Base-by-base conservation (phyloP, 768 basidiomycete genomes). In the Suillus plorans region DNA sequence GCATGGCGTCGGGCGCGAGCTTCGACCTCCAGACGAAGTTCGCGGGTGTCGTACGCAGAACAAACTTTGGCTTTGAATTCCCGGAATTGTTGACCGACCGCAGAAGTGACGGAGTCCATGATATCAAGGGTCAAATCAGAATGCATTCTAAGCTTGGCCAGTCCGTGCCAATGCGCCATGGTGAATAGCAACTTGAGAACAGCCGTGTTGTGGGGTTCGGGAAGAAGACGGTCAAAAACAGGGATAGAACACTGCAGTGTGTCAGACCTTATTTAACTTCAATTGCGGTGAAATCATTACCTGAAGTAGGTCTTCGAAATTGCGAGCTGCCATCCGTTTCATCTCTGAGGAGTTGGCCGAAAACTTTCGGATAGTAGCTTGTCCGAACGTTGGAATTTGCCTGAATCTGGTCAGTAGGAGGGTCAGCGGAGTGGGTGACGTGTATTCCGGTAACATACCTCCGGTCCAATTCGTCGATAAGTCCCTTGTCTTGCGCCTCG, bases 241-340 rank as follows among this genome's bases (percentile, higher is more conserved):
- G 79, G 79, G 0, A 80, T 76, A 0, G 67, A 45, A 42, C 75
- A 76, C 75, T 76, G 47, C 6, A 14, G n/a, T 12, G 28, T 28
- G 28, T 28, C 28, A 4, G 28, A 47, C 10, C n/a, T 5, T 1
- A 22, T 12, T 3, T 5, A 49, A 5, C 10, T 39, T 45, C 8
- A 10, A 45, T 45, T 37, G n/a, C 8, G 20, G 12, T 14, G 12
- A 22, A 22, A 4, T 13, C 34, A 9, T 34, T 28, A 63, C 62
- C 68, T 79, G 79, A 0, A 80, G 64, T 5, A 79, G 67, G 56
- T 80, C 79, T 57, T 80, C 76, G 63, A 71, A 80, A 69, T 71
- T 72, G 74, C 28, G 28, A 28, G 28, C 28, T 28, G 28, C 28
- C 28, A 28, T 28, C 28, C 28, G 28, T 28, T 28, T 75, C 68